phyloP scores from a whole-genome alignment of 1,284 basidiomycete genomes.

The Microbotryum silenes-acaulis region DNA sequence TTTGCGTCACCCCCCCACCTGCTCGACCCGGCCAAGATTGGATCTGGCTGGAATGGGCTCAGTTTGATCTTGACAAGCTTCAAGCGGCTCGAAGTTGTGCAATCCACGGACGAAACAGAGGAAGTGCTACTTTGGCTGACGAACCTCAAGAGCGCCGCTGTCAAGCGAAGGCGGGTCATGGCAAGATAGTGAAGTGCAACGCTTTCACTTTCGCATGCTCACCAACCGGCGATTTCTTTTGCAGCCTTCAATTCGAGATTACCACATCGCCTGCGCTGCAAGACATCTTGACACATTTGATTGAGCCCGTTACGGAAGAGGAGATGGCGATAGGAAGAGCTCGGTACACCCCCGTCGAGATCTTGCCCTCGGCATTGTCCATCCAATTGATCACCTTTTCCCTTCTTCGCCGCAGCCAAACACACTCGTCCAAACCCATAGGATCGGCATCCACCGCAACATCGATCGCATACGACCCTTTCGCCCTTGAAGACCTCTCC shows the following conservation, averaged over 20 bases:
- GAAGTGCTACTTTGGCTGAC: conserved; percentile 4
- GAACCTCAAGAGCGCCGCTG: conserved; percentile 7
- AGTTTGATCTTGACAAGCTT: conserved; percentile 8
- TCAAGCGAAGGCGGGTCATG: conserved; percentile 6
- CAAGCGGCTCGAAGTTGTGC: conserved; percentile 10
- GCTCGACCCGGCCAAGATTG: conserved; percentile 8
- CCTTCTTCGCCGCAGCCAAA: not conserved
- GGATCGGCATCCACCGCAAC: not conserved
- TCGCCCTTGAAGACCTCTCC: not conserved
- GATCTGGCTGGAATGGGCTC: conserved; percentile 7
- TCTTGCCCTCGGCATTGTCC: not conserved
- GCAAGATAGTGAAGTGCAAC: not conserved
- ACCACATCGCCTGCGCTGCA: not conserved
- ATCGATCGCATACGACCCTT: not conserved
- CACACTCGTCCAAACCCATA: not conserved
- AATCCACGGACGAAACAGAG: conserved; percentile 2
- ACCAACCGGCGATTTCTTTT: not conserved
- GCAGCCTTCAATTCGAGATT: conserved; percentile 5
- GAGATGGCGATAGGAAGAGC: not conserved
- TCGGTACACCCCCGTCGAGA: not conserved
- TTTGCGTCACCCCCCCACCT: not conserved
- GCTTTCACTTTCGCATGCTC: not conserved
- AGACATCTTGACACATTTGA: not conserved
- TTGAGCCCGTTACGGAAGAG: conserved; percentile 2
- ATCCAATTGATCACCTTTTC: not conserved